These are phyloP conservation scores for Pythium phragmiticola DNA, from an alignment of 352 stramenopile genomes.

Conservation along the genomic window DNA sequence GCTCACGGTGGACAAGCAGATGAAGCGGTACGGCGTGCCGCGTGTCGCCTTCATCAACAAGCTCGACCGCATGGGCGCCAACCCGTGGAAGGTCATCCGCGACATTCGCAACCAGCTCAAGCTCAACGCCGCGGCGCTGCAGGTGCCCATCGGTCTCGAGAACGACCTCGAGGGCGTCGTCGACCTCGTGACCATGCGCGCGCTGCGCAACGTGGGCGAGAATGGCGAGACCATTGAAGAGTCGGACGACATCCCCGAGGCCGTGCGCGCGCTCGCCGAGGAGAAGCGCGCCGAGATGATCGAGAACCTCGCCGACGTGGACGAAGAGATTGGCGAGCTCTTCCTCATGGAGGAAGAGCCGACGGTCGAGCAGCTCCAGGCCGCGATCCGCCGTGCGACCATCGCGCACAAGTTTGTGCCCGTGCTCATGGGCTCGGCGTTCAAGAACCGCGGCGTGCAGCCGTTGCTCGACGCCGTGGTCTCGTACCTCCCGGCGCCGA, in stretches of 20 bases:
- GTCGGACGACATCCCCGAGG: slow-evolving; percentile 88
- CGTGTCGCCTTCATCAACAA: slow-evolving; percentile 99
- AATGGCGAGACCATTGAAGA: slow-evolving; percentile 85
- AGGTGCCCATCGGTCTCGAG: slow-evolving; percentile 98
- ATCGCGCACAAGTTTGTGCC: slow-evolving; percentile 49
- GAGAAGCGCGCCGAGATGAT: slow-evolving; percentile 58
- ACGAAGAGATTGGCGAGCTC: slow-evolving; percentile 70
- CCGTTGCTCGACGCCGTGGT: slow-evolving; percentile 97
- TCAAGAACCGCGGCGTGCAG: slow-evolving; percentile 93
- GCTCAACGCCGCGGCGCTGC: slow-evolving; percentile 95
- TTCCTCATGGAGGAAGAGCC: slow-evolving; percentile 75
- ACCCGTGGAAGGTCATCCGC: slow-evolving; percentile 94
- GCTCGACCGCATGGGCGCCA: slow-evolving; percentile 96
- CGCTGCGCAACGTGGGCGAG: slow-evolving; percentile 91
- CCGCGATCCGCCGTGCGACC: slow-evolving; percentile 63
- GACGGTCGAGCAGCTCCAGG: slow-evolving; percentile 43
- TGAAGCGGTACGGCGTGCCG: slow-evolving; percentile 99
- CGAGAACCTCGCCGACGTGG: slow-evolving; percentile 61
- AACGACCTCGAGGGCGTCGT: slow-evolving; percentile 94
- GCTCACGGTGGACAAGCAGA: slow-evolving; percentile 98
- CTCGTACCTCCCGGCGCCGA: slow-evolving; percentile 95
- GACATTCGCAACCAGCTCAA: slow-evolving; percentile 96
- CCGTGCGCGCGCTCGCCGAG: slow-evolving; percentile 47
- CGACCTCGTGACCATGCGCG: slow-evolving; percentile 93
- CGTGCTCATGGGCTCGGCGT: slow-evolving; percentile 58